These are phyloP conservation scores for Puccinia coronata DNA, from an alignment of 1,284 basidiomycete species.

Conservation along the genomic window DNA sequence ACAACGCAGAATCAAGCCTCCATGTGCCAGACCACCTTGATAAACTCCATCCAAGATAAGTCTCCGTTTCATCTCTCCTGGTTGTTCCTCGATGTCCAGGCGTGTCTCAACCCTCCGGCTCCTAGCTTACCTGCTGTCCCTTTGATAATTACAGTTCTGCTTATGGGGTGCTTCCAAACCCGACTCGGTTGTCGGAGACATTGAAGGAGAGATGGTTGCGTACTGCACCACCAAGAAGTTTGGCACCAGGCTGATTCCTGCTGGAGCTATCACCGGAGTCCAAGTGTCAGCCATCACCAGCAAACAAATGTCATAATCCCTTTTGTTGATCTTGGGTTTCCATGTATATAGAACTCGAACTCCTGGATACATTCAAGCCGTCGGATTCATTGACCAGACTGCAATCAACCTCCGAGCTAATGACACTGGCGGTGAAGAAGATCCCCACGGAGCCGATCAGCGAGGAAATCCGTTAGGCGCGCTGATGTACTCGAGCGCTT, in stretches of 20 bases:
- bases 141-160: constrained; percentile 49
- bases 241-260: constrained; percentile 69
- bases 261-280: constrained; percentile 67
- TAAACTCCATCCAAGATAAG: constrained; percentile 54
- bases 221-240: constrained; percentile 63
- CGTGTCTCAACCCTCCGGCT: too few relatives aligned
- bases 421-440: constrained; percentile 67
- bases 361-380: constrained; percentile 68
- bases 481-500: constrained; percentile 44
- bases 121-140: constrained; percentile 47
- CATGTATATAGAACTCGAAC: constrained; percentile 64
- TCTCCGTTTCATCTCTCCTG: neutral
- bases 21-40: constrained; percentile 66
- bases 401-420: constrained; percentile 63
- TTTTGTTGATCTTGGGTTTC: too few relatives aligned
- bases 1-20: constrained; percentile 68
- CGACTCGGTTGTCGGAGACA: constrained; percentile 52
- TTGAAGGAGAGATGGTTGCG: constrained; percentile 54
- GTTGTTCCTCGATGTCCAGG: neutral
- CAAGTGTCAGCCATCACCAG: constrained; percentile 59
- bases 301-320: too few relatives aligned
- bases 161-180: constrained; percentile 51
- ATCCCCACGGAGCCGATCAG: constrained; percentile 47
- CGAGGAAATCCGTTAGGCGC: constrained; percentile 44
- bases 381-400: constrained; percentile 68